phyloP scores from a whole-genome alignment of 1,284 basidiomycete species.

The Athelia sp. region DNA sequence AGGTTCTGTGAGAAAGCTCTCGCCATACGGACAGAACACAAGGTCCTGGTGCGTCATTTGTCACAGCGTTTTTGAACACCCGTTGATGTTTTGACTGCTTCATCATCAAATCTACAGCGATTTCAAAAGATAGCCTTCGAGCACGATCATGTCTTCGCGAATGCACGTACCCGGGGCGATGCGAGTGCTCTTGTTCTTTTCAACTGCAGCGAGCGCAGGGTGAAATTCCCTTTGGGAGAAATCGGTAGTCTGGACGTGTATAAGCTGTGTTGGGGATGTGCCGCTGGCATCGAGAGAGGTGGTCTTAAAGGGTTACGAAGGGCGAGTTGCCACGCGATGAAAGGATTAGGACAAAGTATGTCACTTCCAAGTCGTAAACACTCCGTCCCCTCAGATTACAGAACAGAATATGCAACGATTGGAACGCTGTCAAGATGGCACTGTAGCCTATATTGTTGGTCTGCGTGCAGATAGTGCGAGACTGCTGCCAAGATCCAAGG shows the following conservation, averaged over 20 bases:
- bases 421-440: too few relatives aligned
- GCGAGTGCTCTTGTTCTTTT: slow-evolving; percentile 40
- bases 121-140: slow-evolving; percentile 40
- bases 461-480: too few relatives aligned
- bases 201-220: slow-evolving; percentile 41
- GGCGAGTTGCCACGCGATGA: neutral
- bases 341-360: too few relatives aligned
- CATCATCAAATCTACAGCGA: slow-evolving; percentile 47
- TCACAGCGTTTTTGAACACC: neutral
- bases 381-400: too few relatives aligned
- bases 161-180: slow-evolving; percentile 37
- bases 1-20: slow-evolving; percentile 59
- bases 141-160: slow-evolving; percentile 53
- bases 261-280: slow-evolving; percentile 12
- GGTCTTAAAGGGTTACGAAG: neutral
- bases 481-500: too few relatives aligned
- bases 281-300: neutral
- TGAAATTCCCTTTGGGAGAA: slow-evolving; percentile 17
- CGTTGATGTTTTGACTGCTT: too few relatives aligned
- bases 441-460: too few relatives aligned
- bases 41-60: slow-evolving; percentile 41
- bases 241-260: slow-evolving; percentile 5
- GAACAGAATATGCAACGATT: too few relatives aligned
- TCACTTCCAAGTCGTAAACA: too few relatives aligned
- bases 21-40: slow-evolving; percentile 44